These are phyloP conservation scores for Pilaira anomala DNA, from an alignment of 192 early-diverging fungal species.

Conservation along the genomic window DNA sequence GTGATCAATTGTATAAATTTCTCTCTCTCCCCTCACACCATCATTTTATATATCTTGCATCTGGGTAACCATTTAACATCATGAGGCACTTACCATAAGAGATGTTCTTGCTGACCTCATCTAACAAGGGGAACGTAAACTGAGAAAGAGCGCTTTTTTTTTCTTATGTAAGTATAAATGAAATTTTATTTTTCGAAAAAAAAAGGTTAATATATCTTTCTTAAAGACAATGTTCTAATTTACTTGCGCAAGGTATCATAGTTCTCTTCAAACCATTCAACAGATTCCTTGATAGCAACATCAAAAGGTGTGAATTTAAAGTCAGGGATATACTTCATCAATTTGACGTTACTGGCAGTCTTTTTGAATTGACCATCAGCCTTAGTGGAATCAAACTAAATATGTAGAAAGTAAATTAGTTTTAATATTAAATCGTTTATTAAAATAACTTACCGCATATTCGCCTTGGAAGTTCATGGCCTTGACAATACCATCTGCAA, in stretches of 20 bases:
- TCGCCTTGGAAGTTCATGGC: constrained; percentile 64
- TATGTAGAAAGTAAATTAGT: neutral
- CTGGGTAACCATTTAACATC: too few relatives aligned
- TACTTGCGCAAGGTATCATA: constrained; percentile 63
- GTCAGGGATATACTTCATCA: constrained; percentile 63
- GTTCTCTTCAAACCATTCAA: constrained; percentile 73
- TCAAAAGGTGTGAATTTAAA: constrained; percentile 80
- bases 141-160: too few relatives aligned
- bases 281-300: constrained; percentile 63
- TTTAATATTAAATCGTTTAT: neutral
- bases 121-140: too few relatives aligned
- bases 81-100: too few relatives aligned
- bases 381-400: constrained; percentile 64
- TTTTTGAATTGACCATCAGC: constrained; percentile 83
- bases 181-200: too few relatives aligned
- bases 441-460: constrained; percentile 38
- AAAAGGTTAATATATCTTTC: too few relatives aligned
- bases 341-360: constrained; percentile 79
- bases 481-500: constrained; percentile 72
- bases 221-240: neutral
- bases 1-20: too few relatives aligned
- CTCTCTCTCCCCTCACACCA: too few relatives aligned
- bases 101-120: too few relatives aligned
- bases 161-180: too few relatives aligned
- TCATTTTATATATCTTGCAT: too few relatives aligned